Evolutionary conservation across 2,329 filamentous ascomycete species (phyloP), one percentile per base, ranked within the genome.

Genomic region (Dothideomycetes sp.): DNA sequence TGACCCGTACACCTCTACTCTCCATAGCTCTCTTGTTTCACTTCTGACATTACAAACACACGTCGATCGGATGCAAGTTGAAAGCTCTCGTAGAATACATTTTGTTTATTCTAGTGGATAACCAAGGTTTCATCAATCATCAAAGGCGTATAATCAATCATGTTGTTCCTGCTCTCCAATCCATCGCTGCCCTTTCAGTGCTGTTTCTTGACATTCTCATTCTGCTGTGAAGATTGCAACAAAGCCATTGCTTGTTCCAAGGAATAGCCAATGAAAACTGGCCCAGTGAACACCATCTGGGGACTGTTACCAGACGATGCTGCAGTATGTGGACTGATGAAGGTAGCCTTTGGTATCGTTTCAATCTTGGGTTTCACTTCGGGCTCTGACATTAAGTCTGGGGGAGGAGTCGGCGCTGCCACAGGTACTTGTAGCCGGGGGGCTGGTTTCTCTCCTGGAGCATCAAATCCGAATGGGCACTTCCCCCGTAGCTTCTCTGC

Each of bases 241-340:
- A 93, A 72, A 40, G 75, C 70, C 17, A 84, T 73, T n/a, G 84
- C 83, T 56, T 93, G 80, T 44, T 93, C 84, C 45, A 86, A 74
- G 8, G 81, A 78, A 53, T 94, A 95, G 0, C 89, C 89, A 51
- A 96, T 85, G 54, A 95, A 95, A 0, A 95, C 87, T 0, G 89
- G 89, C 0, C 89, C 89, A 7, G 84, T 94, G 55, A 95, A 94
- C 0, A 93, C 69, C 74, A 95, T 82, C 50, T 82, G 80, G 8
- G 84, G 75, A 27, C 22, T 27, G 22, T 27, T 12, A 27, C 22
- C 12, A 7, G 22, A 7, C 22, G 7, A 7, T 7, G 7, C 22
- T 27, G 22, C 22, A 27, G 22, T 7, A 7, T 12, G 7, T 27
- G 22, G 22, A 27, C 43, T 42, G 27, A 35, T 31, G 12, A 41